A percentile compares a stretch with the other conserved stretches of the same genome.
Conservation (phyloP, 371 early-diverging fungal genomes). For the Agmasoma carcini region DNA sequence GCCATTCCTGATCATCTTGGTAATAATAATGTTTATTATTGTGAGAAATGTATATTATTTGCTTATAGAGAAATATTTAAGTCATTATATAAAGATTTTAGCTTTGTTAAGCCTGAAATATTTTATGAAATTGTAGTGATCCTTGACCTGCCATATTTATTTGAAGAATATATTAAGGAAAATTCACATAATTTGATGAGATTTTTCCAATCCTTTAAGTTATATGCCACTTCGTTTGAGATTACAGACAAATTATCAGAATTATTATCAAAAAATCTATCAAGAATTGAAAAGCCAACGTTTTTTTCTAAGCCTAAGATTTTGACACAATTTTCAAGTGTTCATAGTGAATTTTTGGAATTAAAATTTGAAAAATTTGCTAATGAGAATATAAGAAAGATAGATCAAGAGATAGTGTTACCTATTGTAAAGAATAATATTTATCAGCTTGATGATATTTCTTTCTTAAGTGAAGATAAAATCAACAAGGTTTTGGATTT, state of each 20-base stretch:
- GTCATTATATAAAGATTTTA: not conserved
- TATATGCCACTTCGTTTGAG: not conserved
- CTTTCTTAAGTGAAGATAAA: too few relatives aligned
- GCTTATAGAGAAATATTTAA: conserved; percentile 8
- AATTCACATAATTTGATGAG: not conserved
- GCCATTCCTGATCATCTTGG: not conserved
- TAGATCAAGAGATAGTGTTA: too few relatives aligned
- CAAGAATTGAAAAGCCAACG: conserved; percentile 18
- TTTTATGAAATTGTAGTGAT: conserved; percentile 5
- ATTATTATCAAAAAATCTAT: conserved; percentile 1
- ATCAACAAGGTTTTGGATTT: too few relatives aligned
- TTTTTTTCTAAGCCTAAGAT: conserved; percentile 3
- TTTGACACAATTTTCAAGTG: not conserved
- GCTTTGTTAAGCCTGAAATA: conserved; percentile 3
- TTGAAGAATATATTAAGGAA: conserved; percentile 12
- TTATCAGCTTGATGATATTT: too few relatives aligned
- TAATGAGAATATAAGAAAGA: too few relatives aligned
- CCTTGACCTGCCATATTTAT: not conserved
- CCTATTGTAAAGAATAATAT: too few relatives aligned
- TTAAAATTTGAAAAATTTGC: not conserved
- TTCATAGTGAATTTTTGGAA: not conserved
- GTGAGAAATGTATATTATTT: not conserved
- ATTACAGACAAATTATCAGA: not conserved
- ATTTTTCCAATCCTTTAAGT: conserved; percentile 6
- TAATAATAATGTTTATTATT: not conserved